A percentile compares a stretch with the other conserved stretches of the same genome.
phyloP scores from a whole-genome alignment of 164 flowering plant species.

The Nelumbo lutea region DNA sequence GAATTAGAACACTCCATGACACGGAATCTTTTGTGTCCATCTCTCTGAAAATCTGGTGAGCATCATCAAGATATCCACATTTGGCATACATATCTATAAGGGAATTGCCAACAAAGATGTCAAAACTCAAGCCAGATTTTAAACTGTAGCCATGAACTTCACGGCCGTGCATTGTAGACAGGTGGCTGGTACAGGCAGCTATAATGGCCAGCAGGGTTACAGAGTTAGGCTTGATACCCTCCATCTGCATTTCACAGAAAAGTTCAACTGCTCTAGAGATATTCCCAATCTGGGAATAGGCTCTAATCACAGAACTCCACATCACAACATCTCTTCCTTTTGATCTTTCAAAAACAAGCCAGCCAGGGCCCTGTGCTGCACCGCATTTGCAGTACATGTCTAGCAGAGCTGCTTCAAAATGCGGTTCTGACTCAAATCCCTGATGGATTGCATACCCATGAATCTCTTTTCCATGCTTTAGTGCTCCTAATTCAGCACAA shows the following conservation, averaged over 20 bases:
- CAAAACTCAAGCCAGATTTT: slow-evolving; percentile 25
- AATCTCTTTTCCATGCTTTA: slow-evolving; percentile 38
- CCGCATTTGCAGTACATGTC: slow-evolving; percentile 35
- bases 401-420: slow-evolving; percentile 37
- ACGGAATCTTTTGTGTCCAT: slow-evolving; percentile 37
- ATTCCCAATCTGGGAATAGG: slow-evolving; percentile 23
- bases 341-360: slow-evolving; percentile 31
- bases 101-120: slow-evolving; percentile 41
- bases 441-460: slow-evolving; percentile 49
- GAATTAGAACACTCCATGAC: slow-evolving; percentile 57
- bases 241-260: slow-evolving; percentile 31
- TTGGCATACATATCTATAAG: slow-evolving; percentile 58
- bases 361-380: slow-evolving; percentile 17
- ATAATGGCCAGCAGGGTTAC: slow-evolving; percentile 36
- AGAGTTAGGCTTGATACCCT: slow-evolving; percentile 35
- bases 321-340: slow-evolving; percentile 39
- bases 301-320: slow-evolving; percentile 53
- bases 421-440: slow-evolving; percentile 34
- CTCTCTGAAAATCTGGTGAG: slow-evolving; percentile 38
- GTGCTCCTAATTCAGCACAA: slow-evolving; percentile 27
- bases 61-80: slow-evolving; percentile 42
- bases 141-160: slow-evolving; percentile 32
- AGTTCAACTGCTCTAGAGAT: slow-evolving; percentile 23
- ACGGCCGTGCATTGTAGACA: slow-evolving; percentile 21
- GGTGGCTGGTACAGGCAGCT: slow-evolving; percentile 23